phyloP scores from a whole-genome alignment of 495 filamentous ascomycete genomes.

The Xylaria palmicola region DNA sequence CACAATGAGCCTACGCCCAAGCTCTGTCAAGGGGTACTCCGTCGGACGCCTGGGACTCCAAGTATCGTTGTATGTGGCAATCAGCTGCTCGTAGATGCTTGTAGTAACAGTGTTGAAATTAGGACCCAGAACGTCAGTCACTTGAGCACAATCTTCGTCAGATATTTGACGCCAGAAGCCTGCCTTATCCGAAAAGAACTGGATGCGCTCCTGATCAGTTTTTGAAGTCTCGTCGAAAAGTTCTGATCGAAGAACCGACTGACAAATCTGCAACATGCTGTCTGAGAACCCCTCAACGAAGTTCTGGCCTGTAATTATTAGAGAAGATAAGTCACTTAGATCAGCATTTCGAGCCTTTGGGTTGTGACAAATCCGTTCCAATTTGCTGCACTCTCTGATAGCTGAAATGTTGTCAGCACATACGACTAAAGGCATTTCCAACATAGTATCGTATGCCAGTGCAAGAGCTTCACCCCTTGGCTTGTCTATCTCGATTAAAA shows the following conservation, averaged over 20 bases:
- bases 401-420: conserved; percentile 75
- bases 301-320: conserved; percentile 59
- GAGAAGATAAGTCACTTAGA: conserved; percentile 36
- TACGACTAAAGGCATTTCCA: conserved; percentile 76
- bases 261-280: conserved; percentile 59
- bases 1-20: conserved; percentile 71
- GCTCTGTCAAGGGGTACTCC: conserved; percentile 57
- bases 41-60: conserved; percentile 28
- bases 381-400: conserved; percentile 72
- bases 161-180: conserved; percentile 71
- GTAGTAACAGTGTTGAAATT: conserved; percentile 55
- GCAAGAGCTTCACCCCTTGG: conserved; percentile 76
- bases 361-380: conserved; percentile 70
- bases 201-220: conserved; percentile 67
- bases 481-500: conserved; percentile 82
- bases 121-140: conserved; percentile 56
- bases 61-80: conserved; percentile 34
- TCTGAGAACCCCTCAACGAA: conserved; percentile 63
- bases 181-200: conserved; percentile 67
- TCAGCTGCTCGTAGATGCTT: conserved; percentile 49
- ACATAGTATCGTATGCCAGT: conserved; percentile 67
- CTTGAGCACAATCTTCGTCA: conserved; percentile 62
- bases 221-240: conserved; percentile 66
- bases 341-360: conserved; percentile 33
- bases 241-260: conserved; percentile 61